Base-by-base conservation (phyloP, 78 protist species). In the Anaeramoeba ignava region DNA sequence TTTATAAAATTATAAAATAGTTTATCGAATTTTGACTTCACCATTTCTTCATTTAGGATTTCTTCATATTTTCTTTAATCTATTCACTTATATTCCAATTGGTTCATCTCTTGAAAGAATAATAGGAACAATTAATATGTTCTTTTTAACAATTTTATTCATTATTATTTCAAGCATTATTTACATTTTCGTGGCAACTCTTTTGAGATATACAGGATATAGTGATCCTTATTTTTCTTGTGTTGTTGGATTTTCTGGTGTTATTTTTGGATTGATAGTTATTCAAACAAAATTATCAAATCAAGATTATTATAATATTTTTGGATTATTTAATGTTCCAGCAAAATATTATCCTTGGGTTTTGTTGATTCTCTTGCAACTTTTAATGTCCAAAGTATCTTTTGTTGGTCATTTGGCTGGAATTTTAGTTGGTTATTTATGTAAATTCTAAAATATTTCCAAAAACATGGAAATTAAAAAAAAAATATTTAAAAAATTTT, bases 361-460 rank as follows among this genome's bases (percentile, higher is more conserved):
- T 1, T 41, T 84, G 41, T 54, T 84, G 2, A 38, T 8, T 1
- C 23, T 84, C 2, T 34, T 84, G 83, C 86, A 84, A 40, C 31
- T 84, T 3, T 17, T 84, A 33, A 68, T 84, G 81, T 37, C 78
- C 33, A 1, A 2, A 8, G 86, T 79, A 33, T 84, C 86, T 3
- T 84, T 84, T 81, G n/a, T 84, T 42, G 86, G 86, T 27, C 86
- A 84, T 40, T 33, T 84, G 3, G 1, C 3, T 1, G 86, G 86
- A 31, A 68, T 84, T 33, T 34, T 84, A 8, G 36, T 41, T 17
- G 86, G 86, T 3, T 84, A 84, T 81, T 40, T 80, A 8, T 84
- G 86, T 84, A 33, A 33, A 83, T 54, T 54, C n/a, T n/a, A n/a
- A n/a, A n/a, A n/a, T n/a, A n/a, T n/a, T n/a, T n/a, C n/a, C n/a